Evolutionary conservation across 768 basidiomycete species (phyloP), one percentile per base, ranked within the genome.

Genomic region (Termitomyces bulborhizus): DNA sequence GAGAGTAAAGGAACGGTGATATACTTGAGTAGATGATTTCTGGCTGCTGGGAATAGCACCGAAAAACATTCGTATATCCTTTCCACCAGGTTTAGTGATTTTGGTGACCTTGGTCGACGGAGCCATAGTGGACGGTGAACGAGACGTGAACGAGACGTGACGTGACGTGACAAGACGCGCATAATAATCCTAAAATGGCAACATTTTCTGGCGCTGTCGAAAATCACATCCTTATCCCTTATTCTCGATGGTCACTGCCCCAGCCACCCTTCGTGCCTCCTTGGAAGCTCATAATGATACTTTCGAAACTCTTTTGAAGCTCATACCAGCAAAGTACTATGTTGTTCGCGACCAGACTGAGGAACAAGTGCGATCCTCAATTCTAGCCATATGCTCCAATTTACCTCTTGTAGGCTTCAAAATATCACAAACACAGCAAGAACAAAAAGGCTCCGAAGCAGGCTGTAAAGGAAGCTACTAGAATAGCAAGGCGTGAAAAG

Each of bases 251-350:
- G 66, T 77, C 31, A 86, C 84, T 15, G 58, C 81, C 16, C 65
- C 69, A 21, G 66, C 73, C 16, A 70, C 65, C 0, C 76, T 91
- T 16, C 76, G 77, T 44, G 68, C 73, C 8, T 90, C 89, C 3
- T 71, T 98, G 47, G 88, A 93, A 69, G 73, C 74, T 41, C 93
- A 97, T 72, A 97, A 98, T 66, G 82, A 81, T 27, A 82, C 85
- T 0, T 98, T 99, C 62, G 92, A 94, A 64, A 75, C 83, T 0
- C 75, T 98, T 4, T 75, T 97, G 1, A 83, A 78, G 40, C 80
- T 97, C 45, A 97, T 98, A 53, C 96, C 96, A 0, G 80, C 94
- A 5, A 88, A 87, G 73, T 93, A 89, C 68, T 98, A 98, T 70
- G 74, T 97, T 47, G 79, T 83, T 1, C 77, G 57, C 75, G 86